Evolutionary conservation across 257 asterid genomes (phyloP).

Genomic region (Capsicum rhomboideum): DNA sequence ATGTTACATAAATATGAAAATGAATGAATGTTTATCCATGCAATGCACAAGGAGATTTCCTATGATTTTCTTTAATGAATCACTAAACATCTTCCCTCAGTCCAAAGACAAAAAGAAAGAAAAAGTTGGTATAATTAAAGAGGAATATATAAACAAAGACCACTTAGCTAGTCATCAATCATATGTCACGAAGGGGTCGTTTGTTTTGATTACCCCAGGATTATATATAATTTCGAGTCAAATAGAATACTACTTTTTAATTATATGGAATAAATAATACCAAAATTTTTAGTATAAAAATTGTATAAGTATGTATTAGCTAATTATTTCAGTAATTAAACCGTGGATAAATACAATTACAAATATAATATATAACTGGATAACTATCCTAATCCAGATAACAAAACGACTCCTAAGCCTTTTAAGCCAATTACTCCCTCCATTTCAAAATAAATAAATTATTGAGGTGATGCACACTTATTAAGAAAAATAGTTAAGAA

Average conservation of each 20-base stretch:
- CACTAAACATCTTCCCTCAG: background rate
- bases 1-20: background rate
- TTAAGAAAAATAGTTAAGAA: too few relatives aligned
- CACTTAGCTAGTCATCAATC: background rate
- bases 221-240: background rate
- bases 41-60: conserved; percentile 1
- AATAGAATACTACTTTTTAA: background rate
- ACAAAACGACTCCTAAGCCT: background rate
- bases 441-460: too few relatives aligned
- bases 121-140: conserved; percentile 6
- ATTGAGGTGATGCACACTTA: too few relatives aligned
- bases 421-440: too few relatives aligned
- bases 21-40: background rate
- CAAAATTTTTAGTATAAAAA: background rate
- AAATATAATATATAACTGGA: background rate
- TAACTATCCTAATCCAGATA: background rate
- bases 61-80: background rate
- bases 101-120: background rate
- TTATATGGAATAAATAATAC: background rate
- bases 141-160: background rate
- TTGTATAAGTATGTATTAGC: background rate
- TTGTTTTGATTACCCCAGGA: background rate
- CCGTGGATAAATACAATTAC: background rate
- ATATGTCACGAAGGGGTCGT: background rate
- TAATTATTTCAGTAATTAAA: background rate